Conservation (phyloP, 2,329 filamentous ascomycete species). For the Botrytis paeoniae region DNA sequence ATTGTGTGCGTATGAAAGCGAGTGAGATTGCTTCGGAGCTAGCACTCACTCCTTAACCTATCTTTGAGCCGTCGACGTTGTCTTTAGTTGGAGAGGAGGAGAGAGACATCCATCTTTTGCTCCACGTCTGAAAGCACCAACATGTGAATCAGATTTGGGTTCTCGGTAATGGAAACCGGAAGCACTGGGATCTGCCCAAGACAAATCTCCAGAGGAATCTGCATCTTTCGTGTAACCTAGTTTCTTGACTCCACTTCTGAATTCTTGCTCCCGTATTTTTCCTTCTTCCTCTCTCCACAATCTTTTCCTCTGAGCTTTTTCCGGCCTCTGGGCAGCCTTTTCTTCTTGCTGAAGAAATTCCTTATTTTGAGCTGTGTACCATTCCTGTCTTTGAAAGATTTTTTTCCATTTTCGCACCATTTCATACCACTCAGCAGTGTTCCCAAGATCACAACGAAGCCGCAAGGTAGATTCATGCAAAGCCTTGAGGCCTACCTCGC, state of each 20-base stretch:
- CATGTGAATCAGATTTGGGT: background rate
- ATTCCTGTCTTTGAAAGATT: background rate
- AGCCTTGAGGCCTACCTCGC: background rate
- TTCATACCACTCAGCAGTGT: rapidly evolving
- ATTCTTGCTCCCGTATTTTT: background rate
- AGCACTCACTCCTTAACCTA: background rate
- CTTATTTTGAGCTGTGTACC: no score
- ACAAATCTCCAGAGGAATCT: background rate
- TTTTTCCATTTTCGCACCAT: rapidly evolving
- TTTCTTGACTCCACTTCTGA: background rate
- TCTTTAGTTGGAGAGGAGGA: background rate
- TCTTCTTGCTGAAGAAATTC: no score
- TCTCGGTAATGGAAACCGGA: background rate
- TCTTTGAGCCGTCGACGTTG: background rate
- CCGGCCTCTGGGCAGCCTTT: background rate
- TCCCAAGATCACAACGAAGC: background rate
- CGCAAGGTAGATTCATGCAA: background rate
- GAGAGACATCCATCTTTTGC: background rate
- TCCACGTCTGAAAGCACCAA: background rate
- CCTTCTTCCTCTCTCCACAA: background rate
- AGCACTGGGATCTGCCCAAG: background rate
- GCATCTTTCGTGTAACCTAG: background rate
- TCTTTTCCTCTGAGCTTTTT: background rate
- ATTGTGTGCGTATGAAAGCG: background rate
- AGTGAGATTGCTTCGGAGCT: background rate